Conservation (phyloP, 169 alveolate genomes). For the Plasmodium malariae region DNA sequence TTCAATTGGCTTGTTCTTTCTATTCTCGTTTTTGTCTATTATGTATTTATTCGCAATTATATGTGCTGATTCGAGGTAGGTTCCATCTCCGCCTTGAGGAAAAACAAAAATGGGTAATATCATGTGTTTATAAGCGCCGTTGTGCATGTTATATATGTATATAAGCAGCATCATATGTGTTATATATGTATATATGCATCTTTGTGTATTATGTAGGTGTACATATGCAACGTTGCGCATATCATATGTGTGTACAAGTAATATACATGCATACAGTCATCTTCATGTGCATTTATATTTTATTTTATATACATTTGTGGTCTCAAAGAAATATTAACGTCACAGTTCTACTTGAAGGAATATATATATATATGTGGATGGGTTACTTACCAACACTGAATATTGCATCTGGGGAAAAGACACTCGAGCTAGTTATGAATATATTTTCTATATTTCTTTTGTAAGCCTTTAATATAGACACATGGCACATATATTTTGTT, state of each 20-base stretch:
- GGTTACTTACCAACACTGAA: constrained; percentile 56
- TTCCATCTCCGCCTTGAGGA: constrained; percentile 64
- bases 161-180: too few species aligned
- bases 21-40: constrained; percentile 16
- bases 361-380: background rate
- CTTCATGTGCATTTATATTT: too few species aligned
- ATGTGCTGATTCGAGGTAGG: constrained; percentile 63
- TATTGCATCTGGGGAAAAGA: constrained; percentile 68
- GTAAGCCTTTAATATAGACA: constrained; percentile 47
- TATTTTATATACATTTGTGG: too few species aligned
- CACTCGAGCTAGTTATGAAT: constrained; percentile 52
- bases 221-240: background rate
- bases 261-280: too few species aligned
- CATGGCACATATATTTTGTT: constrained; percentile 36
- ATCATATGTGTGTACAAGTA: too few species aligned
- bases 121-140: background rate
- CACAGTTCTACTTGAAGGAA: background rate
- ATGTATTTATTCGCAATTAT: constrained; percentile 59
- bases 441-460: constrained; percentile 58
- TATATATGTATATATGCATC: background rate
- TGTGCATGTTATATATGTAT: background rate
- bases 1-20: constrained; percentile 33
- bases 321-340: background rate
- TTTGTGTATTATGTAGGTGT: background rate
- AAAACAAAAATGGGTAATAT: background rate